A percentile compares a stretch with the other conserved stretches of the same genome.
phyloP scores from a whole-genome alignment of 768 basidiomycete species.

The Dentipellis fragilis region DNA sequence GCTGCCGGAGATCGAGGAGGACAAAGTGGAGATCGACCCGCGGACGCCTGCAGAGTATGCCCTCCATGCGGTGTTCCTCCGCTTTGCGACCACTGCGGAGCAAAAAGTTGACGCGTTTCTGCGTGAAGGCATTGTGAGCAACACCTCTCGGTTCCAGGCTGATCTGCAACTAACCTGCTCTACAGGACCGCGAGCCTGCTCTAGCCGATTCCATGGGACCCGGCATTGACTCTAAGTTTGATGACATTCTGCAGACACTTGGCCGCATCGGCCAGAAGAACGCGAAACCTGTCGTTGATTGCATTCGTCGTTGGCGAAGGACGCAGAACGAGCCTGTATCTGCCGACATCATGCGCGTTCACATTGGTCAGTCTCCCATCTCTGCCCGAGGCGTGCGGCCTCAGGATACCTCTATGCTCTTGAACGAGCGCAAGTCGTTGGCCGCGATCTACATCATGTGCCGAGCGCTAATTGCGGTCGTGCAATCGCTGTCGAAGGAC shows the following conservation, averaged over 20 bases:
- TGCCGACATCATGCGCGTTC: slow-evolving; percentile 41
- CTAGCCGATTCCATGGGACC: slow-evolving; percentile 62
- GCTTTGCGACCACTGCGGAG: slow-evolving; percentile 75
- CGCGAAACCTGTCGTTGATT: slow-evolving; percentile 75
- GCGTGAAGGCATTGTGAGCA: slow-evolving; percentile 52
- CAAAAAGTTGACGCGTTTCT: slow-evolving; percentile 70
- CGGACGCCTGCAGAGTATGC: slow-evolving; percentile 86
- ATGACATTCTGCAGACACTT: slow-evolving; percentile 75
- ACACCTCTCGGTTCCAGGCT: background rate
- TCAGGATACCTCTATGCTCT: slow-evolving; percentile 38
- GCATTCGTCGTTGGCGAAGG: slow-evolving; percentile 79
- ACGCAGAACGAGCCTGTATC: slow-evolving; percentile 54
- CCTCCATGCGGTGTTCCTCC: slow-evolving; percentile 78
- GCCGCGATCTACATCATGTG: slow-evolving; percentile 88
- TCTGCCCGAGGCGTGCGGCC: slow-evolving; percentile 24
- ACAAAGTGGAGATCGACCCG: slow-evolving; percentile 58
- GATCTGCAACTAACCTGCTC: background rate
- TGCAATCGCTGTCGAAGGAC: slow-evolving; percentile 65
- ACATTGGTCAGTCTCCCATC: slow-evolving; percentile 29
- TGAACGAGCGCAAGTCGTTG: slow-evolving; percentile 67
- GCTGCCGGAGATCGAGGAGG: slow-evolving; percentile 35
- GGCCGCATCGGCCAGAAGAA: slow-evolving; percentile 81
- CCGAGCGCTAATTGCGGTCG: slow-evolving; percentile 69
- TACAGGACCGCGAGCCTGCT: slow-evolving; percentile 59
- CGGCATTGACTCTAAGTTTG: slow-evolving; percentile 68